phyloP scores from a whole-genome alignment of 2,329 filamentous ascomycete species.

The Botrytis hyacinthi region DNA sequence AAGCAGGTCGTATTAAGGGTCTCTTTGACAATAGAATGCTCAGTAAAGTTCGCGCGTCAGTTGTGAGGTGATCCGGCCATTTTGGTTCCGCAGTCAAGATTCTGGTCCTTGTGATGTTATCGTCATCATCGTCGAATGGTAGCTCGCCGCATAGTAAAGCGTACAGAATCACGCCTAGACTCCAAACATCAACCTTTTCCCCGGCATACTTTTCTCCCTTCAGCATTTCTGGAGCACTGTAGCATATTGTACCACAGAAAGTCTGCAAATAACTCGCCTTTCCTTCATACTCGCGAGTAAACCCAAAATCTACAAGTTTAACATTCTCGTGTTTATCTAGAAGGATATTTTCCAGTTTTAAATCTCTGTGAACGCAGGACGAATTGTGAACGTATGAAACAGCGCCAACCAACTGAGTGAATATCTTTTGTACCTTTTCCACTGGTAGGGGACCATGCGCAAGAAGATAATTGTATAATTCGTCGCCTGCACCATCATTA shows the following conservation, averaged over 20 bases:
- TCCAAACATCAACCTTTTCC: slow-evolving; percentile 98
- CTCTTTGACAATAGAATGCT: slow-evolving; percentile 84
- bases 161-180: slow-evolving; percentile 80
- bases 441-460: slow-evolving; percentile 79
- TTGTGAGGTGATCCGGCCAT: slow-evolving; percentile 76
- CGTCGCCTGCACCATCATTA: slow-evolving; percentile 65
- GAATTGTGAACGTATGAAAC: slow-evolving; percentile 94
- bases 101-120: slow-evolving; percentile 77
- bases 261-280: slow-evolving; percentile 93
- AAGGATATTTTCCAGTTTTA: slow-evolving; percentile 95
- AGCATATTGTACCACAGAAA: slow-evolving; percentile 96
- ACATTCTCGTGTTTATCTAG: slow-evolving; percentile 97
- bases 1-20: slow-evolving; percentile 74
- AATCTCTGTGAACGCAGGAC: slow-evolving; percentile 91
- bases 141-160: slow-evolving; percentile 80
- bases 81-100: slow-evolving; percentile 84
- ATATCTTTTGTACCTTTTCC: slow-evolving; percentile 90
- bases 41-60: slow-evolving; percentile 74
- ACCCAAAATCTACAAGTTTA: slow-evolving; percentile 96
- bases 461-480: slow-evolving; percentile 94
- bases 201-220: slow-evolving; percentile 97
- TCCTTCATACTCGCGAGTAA: slow-evolving; percentile 95
- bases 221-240: slow-evolving; percentile 97
- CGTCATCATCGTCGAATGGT: slow-evolving; percentile 95
- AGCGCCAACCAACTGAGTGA: slow-evolving; percentile 91